Evolutionary conservation across 495 filamentous ascomycete species (phyloP).

Genomic region (Tetracladium setigerum): DNA sequence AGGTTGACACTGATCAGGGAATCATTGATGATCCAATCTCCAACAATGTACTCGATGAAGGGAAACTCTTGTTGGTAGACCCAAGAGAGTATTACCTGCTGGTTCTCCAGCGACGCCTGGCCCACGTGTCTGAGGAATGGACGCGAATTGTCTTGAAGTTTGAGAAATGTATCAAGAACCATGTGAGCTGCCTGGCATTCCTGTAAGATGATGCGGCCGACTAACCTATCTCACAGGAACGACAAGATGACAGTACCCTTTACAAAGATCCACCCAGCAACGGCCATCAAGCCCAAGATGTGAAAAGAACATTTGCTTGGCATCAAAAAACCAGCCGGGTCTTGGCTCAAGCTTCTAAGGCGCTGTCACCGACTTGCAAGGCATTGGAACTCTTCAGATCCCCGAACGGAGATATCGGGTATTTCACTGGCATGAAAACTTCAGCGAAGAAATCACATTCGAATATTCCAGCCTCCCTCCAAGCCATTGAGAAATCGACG

Average conservation of each 20-base stretch:
- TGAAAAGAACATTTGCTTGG: neutral
- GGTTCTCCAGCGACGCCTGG: neutral
- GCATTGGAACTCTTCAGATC: neutral
- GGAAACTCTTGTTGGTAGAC: neutral
- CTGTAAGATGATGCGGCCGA: neutral
- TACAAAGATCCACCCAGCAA: neutral
- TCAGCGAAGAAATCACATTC: neutral
- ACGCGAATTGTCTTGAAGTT: neutral
- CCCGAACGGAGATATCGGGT: neutral
- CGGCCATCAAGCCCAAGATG: neutral
- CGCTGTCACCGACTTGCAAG: neutral
- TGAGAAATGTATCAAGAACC: neutral
- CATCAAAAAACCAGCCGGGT: neutral
- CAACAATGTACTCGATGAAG: neutral
- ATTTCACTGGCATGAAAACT: neutral
- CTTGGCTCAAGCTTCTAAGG: neutral
- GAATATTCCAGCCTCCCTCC: neutral
- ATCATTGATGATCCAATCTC: neutral
- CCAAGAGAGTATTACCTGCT: constrained; percentile 7
- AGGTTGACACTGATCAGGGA: neutral
- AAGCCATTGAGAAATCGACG: neutral
- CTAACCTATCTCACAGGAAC: neutral
- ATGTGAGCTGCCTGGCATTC: neutral
- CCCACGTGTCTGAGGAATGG: neutral
- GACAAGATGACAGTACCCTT: neutral